A percentile compares a stretch with the other conserved stretches of the same genome.
These are phyloP conservation scores for Boletus coccyginus DNA, from an alignment of 768 basidiomycete species.

Conservation along the genomic window DNA sequence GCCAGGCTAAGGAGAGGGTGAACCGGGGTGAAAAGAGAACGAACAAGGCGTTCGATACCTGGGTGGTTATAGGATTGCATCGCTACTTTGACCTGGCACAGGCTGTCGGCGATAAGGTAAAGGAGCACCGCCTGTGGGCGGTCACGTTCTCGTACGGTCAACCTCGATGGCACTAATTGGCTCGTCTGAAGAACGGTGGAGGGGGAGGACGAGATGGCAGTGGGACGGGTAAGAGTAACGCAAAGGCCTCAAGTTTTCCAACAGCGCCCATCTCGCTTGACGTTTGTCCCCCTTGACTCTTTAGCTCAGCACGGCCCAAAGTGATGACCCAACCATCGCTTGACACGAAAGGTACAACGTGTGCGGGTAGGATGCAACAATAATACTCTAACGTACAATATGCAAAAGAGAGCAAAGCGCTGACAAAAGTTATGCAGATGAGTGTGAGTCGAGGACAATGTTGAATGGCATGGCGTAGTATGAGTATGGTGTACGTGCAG, in stretches of 20 bases:
- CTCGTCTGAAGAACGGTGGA: neutral
- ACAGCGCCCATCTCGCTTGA: slow-evolving; percentile 27
- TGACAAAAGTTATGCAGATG: slow-evolving; percentile 25
- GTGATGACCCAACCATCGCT: slow-evolving; percentile 3
- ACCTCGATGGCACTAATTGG: neutral
- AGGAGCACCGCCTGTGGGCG: neutral
- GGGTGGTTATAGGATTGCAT: slow-evolving; percentile 35
- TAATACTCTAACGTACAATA: slow-evolving; percentile 49
- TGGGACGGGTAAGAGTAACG: neutral
- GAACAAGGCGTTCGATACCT: slow-evolving; percentile 14
- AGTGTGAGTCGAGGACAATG: slow-evolving; percentile 23
- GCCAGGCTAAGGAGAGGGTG: slow-evolving; percentile 17
- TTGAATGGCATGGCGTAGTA: slow-evolving; percentile 32
- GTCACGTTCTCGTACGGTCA: neutral
- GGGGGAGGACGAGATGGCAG: neutral
- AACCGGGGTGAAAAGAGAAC: neutral
- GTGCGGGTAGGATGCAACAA: slow-evolving; percentile 17
- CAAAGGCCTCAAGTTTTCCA: neutral
- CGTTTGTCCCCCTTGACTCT: neutral
- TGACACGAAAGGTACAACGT: slow-evolving; percentile 10
- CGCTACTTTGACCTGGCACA: neutral
- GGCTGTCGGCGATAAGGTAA: neutral
- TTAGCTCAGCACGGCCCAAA: neutral
- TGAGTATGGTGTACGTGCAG: slow-evolving; percentile 33
- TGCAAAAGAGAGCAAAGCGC: slow-evolving; percentile 33